phyloP scores from a whole-genome alignment of 371 early-diverging fungal genomes.

The Circinella minor region DNA sequence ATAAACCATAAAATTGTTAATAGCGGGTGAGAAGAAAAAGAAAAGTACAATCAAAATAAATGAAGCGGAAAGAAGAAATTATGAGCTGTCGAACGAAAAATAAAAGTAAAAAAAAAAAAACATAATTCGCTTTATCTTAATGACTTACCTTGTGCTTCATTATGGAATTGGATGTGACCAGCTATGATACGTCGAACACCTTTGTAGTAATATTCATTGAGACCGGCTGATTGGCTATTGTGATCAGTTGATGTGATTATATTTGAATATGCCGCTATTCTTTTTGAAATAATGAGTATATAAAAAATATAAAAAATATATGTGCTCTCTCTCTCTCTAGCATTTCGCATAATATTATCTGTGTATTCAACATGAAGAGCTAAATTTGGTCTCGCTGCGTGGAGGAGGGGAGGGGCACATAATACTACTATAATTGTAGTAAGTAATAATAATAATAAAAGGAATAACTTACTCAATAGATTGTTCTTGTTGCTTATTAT shows the following conservation, averaged over 20 bases:
- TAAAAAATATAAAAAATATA: too few relatives aligned
- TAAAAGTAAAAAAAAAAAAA: too few relatives aligned
- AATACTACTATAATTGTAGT: too few relatives aligned
- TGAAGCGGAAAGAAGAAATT: background rate
- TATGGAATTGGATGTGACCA: slow-evolving; percentile 8
- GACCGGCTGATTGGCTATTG: slow-evolving; percentile 8
- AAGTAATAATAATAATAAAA: too few relatives aligned
- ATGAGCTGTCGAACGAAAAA: background rate
- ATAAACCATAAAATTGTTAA: too few relatives aligned
- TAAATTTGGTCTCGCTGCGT: too few relatives aligned
- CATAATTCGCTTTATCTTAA: background rate
- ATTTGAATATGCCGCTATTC: slow-evolving; percentile 1
- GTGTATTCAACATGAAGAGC: too few relatives aligned
- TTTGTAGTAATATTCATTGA: slow-evolving; percentile 4
- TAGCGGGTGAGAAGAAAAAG: too few relatives aligned
- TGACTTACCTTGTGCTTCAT: slow-evolving; percentile 3
- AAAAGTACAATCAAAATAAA: background rate
- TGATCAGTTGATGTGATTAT: background rate
- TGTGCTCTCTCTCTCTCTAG: too few relatives aligned
- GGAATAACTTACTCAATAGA: background rate
- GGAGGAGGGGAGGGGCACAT: too few relatives aligned
- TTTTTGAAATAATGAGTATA: slow-evolving; percentile 3
- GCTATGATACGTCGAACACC: slow-evolving; percentile 8
- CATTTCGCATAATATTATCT: too few relatives aligned
- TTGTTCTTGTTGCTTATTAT: background rate